A percentile compares a stretch with the other conserved stretches of the same genome.
Evolutionary conservation across 108 stramenopile genomes (phyloP).

Genomic region (Skeletonema potamos): DNA sequence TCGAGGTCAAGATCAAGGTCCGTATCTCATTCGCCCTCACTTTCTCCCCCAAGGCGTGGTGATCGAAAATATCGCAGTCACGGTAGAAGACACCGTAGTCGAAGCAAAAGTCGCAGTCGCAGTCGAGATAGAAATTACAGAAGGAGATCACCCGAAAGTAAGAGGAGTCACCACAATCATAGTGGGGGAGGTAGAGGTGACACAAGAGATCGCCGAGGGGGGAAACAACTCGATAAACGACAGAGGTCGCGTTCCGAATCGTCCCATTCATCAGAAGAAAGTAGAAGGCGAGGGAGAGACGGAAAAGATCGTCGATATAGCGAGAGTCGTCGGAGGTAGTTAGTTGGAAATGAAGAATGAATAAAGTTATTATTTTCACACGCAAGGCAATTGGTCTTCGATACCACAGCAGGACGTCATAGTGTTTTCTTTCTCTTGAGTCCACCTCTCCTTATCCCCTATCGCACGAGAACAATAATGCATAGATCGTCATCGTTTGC

Average conservation of each 20-base stretch:
- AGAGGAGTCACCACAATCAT: not conserved
- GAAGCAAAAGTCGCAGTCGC: conserved; percentile 5
- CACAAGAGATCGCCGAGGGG: not conserved
- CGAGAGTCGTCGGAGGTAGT: not conserved
- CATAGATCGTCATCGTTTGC: no score
- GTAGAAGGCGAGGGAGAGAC: not conserved
- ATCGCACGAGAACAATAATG: no score
- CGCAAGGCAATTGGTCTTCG: no score
- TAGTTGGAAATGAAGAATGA: no score
- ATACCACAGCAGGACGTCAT: no score
- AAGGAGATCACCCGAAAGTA: not conserved
- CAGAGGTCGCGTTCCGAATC: not conserved
- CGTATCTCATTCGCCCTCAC: not conserved
- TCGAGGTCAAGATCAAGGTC: not conserved
- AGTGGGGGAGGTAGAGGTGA: not conserved
- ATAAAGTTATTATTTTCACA: no score
- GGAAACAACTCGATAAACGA: not conserved
- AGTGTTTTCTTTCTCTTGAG: no score
- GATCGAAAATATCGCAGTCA: conserved; percentile 5
- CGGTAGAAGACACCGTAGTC: conserved; percentile 3
- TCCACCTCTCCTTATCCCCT: no score
- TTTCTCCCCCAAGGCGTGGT: not conserved
- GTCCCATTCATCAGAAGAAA: not conserved
- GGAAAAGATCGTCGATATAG: not conserved
- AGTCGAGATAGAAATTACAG: not conserved